A percentile compares a stretch with the other conserved stretches of the same genome.
Evolutionary conservation across 2,329 filamentous ascomycete species (phyloP).

Genomic region (Pyrenophora teres): DNA sequence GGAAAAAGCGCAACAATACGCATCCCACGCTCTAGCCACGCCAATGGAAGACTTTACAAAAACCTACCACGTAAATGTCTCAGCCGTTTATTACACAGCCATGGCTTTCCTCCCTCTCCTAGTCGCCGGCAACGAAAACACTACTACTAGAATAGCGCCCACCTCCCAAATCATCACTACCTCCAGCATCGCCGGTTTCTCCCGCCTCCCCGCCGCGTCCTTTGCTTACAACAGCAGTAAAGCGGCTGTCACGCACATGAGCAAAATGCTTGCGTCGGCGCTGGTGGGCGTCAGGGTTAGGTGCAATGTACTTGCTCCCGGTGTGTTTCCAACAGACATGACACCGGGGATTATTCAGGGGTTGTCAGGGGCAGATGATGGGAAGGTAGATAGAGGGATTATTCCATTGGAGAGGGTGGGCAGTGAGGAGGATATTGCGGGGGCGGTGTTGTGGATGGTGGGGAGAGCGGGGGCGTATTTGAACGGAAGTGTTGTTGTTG

Average conservation of each 20-base stretch:
- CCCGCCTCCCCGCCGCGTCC: constrained; percentile 5
- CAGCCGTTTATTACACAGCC: constrained; percentile 49
- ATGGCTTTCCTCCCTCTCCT: constrained; percentile 50
- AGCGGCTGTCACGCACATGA: constrained; percentile 54
- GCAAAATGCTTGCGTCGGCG: constrained; percentile 55
- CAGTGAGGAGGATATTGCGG: constrained; percentile 66
- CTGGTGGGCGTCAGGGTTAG: constrained; percentile 52
- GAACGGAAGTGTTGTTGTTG: constrained; percentile 66
- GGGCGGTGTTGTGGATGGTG: constrained; percentile 67
- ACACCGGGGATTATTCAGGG: constrained; percentile 15
- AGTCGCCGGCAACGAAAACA: constrained; percentile 46
- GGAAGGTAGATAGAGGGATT: constrained; percentile 10
- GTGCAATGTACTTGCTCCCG: constrained; percentile 57
- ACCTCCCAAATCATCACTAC: constrained; percentile 30
- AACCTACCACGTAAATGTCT: constrained; percentile 50
- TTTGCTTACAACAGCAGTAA: constrained; percentile 47
- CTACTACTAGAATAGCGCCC: constrained; percentile 8
- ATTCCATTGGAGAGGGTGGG: constrained; percentile 64
- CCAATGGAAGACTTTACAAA: constrained; percentile 36
- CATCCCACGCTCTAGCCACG: constrained; percentile 20
- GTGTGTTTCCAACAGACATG: constrained; percentile 36
- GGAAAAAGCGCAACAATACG: no score
- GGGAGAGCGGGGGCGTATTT: constrained; percentile 68
- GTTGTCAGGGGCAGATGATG: neutral
- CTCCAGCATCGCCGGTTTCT: constrained; percentile 13